These are phyloP conservation scores for Pezicula neosporulosa DNA, from an alignment of 2,329 filamentous ascomycete species.

Conservation along the genomic window DNA sequence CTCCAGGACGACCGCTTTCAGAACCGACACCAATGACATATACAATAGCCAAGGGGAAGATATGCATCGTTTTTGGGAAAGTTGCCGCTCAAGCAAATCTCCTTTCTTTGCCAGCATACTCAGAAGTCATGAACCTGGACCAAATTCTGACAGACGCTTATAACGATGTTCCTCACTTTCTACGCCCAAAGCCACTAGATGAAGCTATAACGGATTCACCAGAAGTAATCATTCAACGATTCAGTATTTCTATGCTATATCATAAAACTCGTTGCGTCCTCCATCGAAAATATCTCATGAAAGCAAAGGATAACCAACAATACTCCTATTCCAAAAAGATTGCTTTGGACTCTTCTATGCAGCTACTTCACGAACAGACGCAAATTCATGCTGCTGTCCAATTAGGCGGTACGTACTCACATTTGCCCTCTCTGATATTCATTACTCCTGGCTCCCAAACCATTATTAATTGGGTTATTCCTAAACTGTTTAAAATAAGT, in stretches of 20 bases:
- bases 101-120: constrained; percentile 43
- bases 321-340: constrained; percentile 49
- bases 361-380: constrained; percentile 44
- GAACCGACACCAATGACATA: constrained; percentile 60
- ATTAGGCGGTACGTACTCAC: constrained; percentile 37
- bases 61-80: constrained; percentile 45
- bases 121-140: constrained; percentile 47
- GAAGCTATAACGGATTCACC: constrained; percentile 47
- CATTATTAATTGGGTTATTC: too few species aligned
- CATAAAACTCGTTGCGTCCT: constrained; percentile 54
- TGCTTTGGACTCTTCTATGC: constrained; percentile 46
- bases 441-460: too few species aligned
- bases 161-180: constrained; percentile 41
- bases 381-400: constrained; percentile 44
- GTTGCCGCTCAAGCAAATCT: constrained; percentile 48
- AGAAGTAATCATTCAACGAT: constrained; percentile 46
- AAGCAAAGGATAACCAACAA: constrained; percentile 36
- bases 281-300: constrained; percentile 49
- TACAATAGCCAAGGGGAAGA: constrained; percentile 45
- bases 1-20: constrained; percentile 49
- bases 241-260: constrained; percentile 48
- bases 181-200: constrained; percentile 45
- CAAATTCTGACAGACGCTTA: constrained; percentile 41
- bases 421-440: too few species aligned
- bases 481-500: too few species aligned